Evolutionary conservation across 345 rosid genomes (phyloP), one percentile per base, ranked within the genome.

Genomic region (Erysimum cheiranthoides): DNA sequence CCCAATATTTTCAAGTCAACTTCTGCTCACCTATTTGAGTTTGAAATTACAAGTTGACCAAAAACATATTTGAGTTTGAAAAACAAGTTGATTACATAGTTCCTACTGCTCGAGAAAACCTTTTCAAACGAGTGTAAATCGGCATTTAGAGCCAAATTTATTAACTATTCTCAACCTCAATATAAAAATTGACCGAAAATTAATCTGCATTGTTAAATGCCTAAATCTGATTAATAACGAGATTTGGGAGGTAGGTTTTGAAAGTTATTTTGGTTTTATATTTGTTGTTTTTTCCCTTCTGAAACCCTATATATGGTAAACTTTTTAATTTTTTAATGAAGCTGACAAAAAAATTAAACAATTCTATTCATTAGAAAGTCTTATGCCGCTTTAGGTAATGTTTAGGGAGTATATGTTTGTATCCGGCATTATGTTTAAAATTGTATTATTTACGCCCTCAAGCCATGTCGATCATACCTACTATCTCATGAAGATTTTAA

Each of bases 1-100:
- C 9, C 70, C 70, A 73, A 59, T 78, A 72, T 66, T 58, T 63
- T 25, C 17, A 52, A 66, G 69, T 78, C 78, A 73, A 78, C 28
- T 73, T 78, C 18, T 32, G 63, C 35, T 66, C 71, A 72, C 77
- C 77, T 21, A 52, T 67, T 35, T 66, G 10, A 9, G 54, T 71
- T 77, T 71, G 59, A 34, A 40, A 1, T 25, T 8, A 25, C 10
- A 36, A 2, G 34, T 64, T 36, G 39, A 71, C 60, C 13, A 13
- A 5, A 27, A 35, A 12, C 1, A 12, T 2, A 12, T 8, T 27
- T 69, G 31, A 38, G 28, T 47, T 46, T 58, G 46, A 45, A 70
- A 5, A 52, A 30, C 0, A 35, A 3, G 35, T 52, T 36, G 34
- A 18, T 12, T 50, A 21, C 12, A 40, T 31, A 61, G 49, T 18